Evolutionary conservation across 1,139 yeast genomes (phyloP).

Genomic region (Candida tropicalis): DNA sequence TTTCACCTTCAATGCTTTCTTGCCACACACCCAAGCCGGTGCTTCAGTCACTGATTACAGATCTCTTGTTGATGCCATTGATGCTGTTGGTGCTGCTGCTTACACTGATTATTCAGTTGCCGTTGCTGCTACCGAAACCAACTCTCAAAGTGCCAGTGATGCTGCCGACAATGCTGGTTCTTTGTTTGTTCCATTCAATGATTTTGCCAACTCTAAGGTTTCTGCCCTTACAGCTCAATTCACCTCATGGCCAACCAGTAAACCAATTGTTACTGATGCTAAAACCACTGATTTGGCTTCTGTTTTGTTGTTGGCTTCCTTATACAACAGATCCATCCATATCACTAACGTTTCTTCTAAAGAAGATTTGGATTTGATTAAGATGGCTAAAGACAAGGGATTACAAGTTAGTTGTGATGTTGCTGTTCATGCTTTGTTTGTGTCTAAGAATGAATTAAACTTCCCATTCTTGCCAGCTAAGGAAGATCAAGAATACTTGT

Average conservation of each 20-base stretch:
- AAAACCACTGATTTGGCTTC: conserved; percentile 91
- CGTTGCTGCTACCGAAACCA: conserved; percentile 78
- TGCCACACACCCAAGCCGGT: conserved; percentile 70
- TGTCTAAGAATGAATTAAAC: conserved; percentile 69
- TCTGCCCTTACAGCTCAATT: conserved; percentile 79
- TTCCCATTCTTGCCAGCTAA: conserved; percentile 75
- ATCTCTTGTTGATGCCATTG: conserved; percentile 65
- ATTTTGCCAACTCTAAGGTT: conserved; percentile 68
- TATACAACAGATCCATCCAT: conserved; percentile 84
- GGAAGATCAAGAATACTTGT: conserved; percentile 79
- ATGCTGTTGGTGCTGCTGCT: conserved; percentile 58
- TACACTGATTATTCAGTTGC: conserved; percentile 83
- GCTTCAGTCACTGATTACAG: conserved; percentile 61
- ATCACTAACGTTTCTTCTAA: conserved; percentile 81
- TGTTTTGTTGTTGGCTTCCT: conserved; percentile 83
- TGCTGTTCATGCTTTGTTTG: conserved; percentile 75
- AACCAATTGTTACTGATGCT: conserved; percentile 92
- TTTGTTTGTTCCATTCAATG: conserved; percentile 79
- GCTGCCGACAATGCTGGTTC: conserved; percentile 75
- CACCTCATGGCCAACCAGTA: conserved; percentile 78
- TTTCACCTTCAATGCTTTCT: conserved; percentile 80
- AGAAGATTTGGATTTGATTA: conserved; percentile 82
- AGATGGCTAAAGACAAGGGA: conserved; percentile 82
- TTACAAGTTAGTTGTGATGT: conserved; percentile 90
- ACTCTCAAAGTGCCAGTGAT: conserved; percentile 62